Evolutionary conservation across 2,329 filamentous ascomycete genomes (phyloP).

Genomic region (Balansia obtecta): DNA sequence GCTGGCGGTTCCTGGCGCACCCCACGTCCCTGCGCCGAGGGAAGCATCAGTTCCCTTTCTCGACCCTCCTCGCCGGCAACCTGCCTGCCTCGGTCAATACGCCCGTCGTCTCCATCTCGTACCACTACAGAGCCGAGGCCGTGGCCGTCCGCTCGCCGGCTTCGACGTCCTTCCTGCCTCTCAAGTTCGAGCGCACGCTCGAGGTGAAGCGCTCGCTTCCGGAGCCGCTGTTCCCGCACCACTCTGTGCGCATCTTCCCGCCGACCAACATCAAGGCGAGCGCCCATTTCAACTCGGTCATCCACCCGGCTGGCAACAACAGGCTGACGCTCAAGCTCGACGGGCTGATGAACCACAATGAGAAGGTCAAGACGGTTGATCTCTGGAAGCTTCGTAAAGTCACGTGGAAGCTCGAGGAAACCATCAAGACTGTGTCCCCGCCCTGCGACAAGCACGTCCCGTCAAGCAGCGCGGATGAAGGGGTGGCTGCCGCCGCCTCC

Average conservation of each 20-base stretch:
- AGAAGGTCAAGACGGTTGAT: constrained; percentile 57
- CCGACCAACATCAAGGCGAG: constrained; percentile 86
- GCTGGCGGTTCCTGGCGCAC: constrained; percentile 62
- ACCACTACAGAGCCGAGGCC: constrained; percentile 61
- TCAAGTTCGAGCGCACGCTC: constrained; percentile 55
- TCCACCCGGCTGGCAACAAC: constrained; percentile 78
- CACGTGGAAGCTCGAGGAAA: constrained; percentile 88
- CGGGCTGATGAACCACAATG: constrained; percentile 64
- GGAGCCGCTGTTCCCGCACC: constrained; percentile 65
- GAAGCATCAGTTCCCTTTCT: constrained; percentile 75
- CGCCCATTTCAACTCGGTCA: constrained; percentile 68
- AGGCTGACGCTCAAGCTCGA: constrained; percentile 69
- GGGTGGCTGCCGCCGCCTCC: constrained; percentile 7
- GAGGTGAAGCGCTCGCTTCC: constrained; percentile 67
- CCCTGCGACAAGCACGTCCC: constrained; percentile 66
- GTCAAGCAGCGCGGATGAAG: constrained; percentile 15
- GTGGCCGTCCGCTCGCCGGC: constrained; percentile 45
- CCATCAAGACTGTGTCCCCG: constrained; percentile 63
- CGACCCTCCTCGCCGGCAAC: constrained; percentile 70
- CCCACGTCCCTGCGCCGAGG: constrained; percentile 39
- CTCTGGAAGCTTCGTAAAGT: constrained; percentile 84
- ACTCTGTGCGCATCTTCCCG: constrained; percentile 88
- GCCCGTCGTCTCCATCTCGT: constrained; percentile 59
- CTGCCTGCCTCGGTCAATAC: constrained; percentile 76
- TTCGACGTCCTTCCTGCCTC: constrained; percentile 17